A percentile compares a stretch with the other conserved stretches of the same genome.
phyloP scores from a whole-genome alignment of 345 rosid genomes.

The Acer saccharum region DNA sequence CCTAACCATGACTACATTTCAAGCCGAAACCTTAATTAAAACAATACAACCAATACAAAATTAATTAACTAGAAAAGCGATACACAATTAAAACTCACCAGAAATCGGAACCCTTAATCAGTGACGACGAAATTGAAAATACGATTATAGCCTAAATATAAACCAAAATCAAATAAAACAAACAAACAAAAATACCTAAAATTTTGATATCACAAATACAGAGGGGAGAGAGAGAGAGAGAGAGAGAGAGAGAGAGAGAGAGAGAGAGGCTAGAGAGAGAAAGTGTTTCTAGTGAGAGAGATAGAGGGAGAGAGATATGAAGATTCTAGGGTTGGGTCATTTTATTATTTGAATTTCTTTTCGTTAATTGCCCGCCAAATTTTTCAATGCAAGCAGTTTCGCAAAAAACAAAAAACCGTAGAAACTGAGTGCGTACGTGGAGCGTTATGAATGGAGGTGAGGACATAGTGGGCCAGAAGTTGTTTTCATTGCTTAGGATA shows the following conservation, averaged over 20 bases:
- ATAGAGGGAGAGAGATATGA: conserved; percentile 6
- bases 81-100: not conserved
- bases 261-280: conserved; percentile 19
- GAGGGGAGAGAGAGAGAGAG: conserved; percentile 24
- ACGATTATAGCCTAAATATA: not conserved
- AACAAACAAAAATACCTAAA: not conserved
- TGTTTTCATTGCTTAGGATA: conserved; percentile 19
- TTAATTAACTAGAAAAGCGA: not conserved
- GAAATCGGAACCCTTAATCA: conserved; percentile 10
- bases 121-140: not conserved
- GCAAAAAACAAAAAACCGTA: conserved; percentile 12
- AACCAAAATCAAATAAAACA: not conserved
- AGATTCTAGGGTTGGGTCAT: conserved; percentile 61
- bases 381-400: conserved; percentile 22
- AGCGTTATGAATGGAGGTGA: conserved; percentile 22
- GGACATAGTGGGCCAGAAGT: not conserved
- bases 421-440: conserved; percentile 40
- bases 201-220: not conserved
- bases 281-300: not conserved
- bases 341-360: conserved; percentile 44
- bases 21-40: too few relatives aligned
- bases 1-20: not conserved
- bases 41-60: not conserved
- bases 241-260: conserved; percentile 26
- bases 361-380: conserved; percentile 71